Percentiles rank a stretch among this genome's conserved stretches.
These are phyloP conservation scores for Cylindrotheca closterium DNA, from an alignment of 108 stramenopile species.

Conservation along the genomic window DNA sequence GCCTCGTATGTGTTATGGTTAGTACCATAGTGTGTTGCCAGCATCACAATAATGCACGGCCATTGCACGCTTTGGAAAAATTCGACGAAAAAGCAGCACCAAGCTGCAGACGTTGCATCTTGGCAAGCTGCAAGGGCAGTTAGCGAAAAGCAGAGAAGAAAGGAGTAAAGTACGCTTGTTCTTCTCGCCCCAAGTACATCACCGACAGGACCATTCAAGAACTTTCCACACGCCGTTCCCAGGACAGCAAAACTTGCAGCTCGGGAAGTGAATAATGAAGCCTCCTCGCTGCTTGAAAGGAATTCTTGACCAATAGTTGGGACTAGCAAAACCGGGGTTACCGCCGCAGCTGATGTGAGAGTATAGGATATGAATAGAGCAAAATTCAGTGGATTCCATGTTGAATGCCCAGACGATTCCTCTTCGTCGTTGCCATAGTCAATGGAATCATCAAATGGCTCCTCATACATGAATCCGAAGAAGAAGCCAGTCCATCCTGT, in stretches of 20 bases:
- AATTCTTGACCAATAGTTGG: conserved; percentile 60
- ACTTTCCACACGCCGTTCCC: conserved; percentile 73
- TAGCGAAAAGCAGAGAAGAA: conserved; percentile 47
- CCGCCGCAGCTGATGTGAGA: conserved; percentile 60
- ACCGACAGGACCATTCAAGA: conserved; percentile 68
- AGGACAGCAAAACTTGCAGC: conserved; percentile 64
- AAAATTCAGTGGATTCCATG: conserved; percentile 68
- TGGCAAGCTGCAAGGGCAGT: conserved; percentile 43
- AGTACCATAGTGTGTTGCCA: conserved; percentile 67
- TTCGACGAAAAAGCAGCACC: conserved; percentile 69
- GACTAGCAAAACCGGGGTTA: conserved; percentile 58
- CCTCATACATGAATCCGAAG: conserved; percentile 62
- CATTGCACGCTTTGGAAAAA: conserved; percentile 72
- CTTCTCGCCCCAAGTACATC: conserved; percentile 75
- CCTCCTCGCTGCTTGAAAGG: conserved; percentile 30
- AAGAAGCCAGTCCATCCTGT: conserved; percentile 30
- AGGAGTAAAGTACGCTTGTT: conserved; percentile 44
- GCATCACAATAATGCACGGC: conserved; percentile 68
- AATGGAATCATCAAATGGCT: conserved; percentile 23
- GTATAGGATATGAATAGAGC: conserved; percentile 51
- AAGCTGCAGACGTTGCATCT: conserved; percentile 36
- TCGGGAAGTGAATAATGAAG: conserved; percentile 58
- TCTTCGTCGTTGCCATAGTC: conserved; percentile 20
- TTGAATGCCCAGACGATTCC: not conserved
- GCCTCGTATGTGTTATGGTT: conserved; percentile 53